Conservation (phyloP, 2,329 filamentous ascomycete species). For the Colletotrichum somersetense region DNA sequence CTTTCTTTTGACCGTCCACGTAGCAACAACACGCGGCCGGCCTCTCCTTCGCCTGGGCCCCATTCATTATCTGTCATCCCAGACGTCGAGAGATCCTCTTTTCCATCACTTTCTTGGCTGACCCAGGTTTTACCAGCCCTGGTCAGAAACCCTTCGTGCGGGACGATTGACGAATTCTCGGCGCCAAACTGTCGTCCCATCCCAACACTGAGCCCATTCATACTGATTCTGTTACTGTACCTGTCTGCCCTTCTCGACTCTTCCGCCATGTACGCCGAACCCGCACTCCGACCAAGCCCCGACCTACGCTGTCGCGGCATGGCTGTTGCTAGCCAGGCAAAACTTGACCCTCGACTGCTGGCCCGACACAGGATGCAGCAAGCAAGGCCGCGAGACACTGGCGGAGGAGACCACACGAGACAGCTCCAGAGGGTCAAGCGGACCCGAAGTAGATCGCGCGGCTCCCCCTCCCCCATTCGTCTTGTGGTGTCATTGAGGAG, state of each 20-base stretch:
- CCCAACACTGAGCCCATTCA: slow-evolving; percentile 36
- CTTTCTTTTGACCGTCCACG: slow-evolving; percentile 12
- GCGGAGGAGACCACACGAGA: slow-evolving; percentile 11
- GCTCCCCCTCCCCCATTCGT: neutral
- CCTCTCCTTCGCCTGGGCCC: neutral
- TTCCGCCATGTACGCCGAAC: slow-evolving; percentile 17
- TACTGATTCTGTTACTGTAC: slow-evolving; percentile 9
- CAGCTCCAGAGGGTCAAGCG: slow-evolving; percentile 22
- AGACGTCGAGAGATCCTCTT: slow-evolving; percentile 33
- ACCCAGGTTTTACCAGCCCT: slow-evolving; percentile 32
- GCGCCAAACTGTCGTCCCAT: slow-evolving; percentile 32
- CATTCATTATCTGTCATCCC: slow-evolving; percentile 22
- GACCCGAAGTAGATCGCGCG: slow-evolving; percentile 1
- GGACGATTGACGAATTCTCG: slow-evolving; percentile 36
- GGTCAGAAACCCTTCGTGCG: slow-evolving; percentile 32
- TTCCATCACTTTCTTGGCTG: slow-evolving; percentile 24
- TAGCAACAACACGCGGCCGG: slow-evolving; percentile 28
- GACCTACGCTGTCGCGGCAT: slow-evolving; percentile 24
- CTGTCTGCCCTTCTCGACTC: neutral
- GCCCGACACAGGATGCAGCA: slow-evolving; percentile 17
- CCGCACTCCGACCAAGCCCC: slow-evolving; percentile 16
- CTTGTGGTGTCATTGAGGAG: neutral
- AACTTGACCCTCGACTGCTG: neutral
- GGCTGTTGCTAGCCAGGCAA: slow-evolving; percentile 9
- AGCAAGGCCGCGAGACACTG: slow-evolving; percentile 24